Evolutionary conservation across 257 asterid species (phyloP), one percentile per base, ranked within the genome.

Genomic region (Fraxinus cuspidata): DNA sequence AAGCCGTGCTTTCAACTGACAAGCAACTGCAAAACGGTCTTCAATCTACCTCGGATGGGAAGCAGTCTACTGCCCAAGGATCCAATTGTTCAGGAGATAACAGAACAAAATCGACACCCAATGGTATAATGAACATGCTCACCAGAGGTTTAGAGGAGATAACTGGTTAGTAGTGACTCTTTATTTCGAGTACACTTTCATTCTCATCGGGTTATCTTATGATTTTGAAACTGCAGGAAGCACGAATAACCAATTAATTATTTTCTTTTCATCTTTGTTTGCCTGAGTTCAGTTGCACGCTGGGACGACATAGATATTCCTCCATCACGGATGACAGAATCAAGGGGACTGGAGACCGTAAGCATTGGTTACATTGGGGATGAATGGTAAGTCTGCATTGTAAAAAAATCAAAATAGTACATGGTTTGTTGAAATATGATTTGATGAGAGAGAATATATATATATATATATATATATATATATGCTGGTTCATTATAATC

Each of bases 351-450:
- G 19, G 81, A 76, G 82, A 56, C 78, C 64, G 74, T 79, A 49
- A 85, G 73, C 77, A 92, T 96, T 67, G 99, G 99, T 77, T 86
- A 93, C 79, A 37, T 92, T 78, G 97, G 92, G 34, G 97, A 92
- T 75, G 98, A 89, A 76, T 93, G 99, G 99, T 93, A 80, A 88
- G 97, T 83, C 32, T 27, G 51, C 65, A 38, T 60, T 35, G 35
- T 40, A 37, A 49, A 58, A 29, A 40, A 44, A 42, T 64, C 23
- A 63, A 27, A 25, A 63, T 63, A 13, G 69, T 27, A 13, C 6
- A 9, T 27, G 34, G 69, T 63, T 23, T 63, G n/a, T 25, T 63
- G 32, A 27, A 11, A 11, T 63, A 27, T 27, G 16, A 63, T 25
- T 63, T 63, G 69, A 23, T 60, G 16, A 25, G 27, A 60, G 29